Base-by-base conservation (phyloP, 306 rosid genomes). In the Malus orientalis region DNA sequence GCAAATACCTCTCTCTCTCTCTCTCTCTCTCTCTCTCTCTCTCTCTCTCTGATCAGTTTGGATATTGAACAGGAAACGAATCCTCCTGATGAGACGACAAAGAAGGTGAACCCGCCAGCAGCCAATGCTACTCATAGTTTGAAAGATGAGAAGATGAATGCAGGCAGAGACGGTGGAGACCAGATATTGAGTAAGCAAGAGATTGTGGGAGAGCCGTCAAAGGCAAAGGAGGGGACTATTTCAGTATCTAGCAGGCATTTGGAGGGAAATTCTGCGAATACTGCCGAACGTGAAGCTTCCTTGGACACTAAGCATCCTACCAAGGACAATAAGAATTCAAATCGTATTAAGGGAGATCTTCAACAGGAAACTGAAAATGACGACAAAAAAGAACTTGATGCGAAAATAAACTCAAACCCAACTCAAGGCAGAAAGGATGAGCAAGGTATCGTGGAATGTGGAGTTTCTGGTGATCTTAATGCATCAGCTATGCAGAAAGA, bases 21-120 rank as follows among this genome's bases (percentile, higher is more conserved):
- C 67, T 49, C 25, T 70, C 42, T 27, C 29, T 27, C 29, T 27
- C 29, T 27, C 29, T 23, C 25, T 23, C 23, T 32, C 25, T 36
- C 57, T 27, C 1, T 32, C 12, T 29, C 40, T 51, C 11, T 66
- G 74, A 49, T 58, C 42, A 22, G 25, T 47, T 36, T 23, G 16
- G 51, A 73, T 29, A 33, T 74, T 74, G 25, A 76, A 68, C 75
- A 86, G 96, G 88, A 84, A 71, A 19, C 27, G n/a, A 75, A 69
- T 49, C 67, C 65, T 23, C 65, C 73, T 18, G 77, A 78, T n/a
- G 79, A 67, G 74, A 55, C 79, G 23, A 74, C n/a, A 44, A 78
- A 69, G 61, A 82, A 79, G 13, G 71, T 36, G 74, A 77, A 59
- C 4, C 36, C 55, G 71, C 53, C 67, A 69, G 25, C 51, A 74